phyloP scores from a whole-genome alignment of 2,329 filamentous ascomycete genomes.

The Aspergillus glaucus region DNA sequence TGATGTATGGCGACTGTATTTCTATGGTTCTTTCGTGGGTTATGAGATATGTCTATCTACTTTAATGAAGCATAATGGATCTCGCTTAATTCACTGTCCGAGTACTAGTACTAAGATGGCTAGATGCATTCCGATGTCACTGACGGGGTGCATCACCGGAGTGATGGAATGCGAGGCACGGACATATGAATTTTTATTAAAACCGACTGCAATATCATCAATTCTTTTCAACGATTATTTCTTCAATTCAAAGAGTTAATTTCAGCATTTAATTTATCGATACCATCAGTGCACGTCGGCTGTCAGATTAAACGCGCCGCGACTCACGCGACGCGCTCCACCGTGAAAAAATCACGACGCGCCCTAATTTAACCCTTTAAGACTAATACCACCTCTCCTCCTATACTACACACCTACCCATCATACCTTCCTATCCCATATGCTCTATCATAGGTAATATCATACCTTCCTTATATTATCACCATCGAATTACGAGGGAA shows the following conservation, averaged over 20 bases:
- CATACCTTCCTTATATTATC: slow-evolving; percentile 2
- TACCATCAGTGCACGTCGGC: neutral
- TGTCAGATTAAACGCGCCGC: slow-evolving; percentile 12
- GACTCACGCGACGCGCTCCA: slow-evolving; percentile 8
- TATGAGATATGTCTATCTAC: neutral
- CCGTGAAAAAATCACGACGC: slow-evolving; percentile 2
- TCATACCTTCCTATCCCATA: slow-evolving; percentile 1
- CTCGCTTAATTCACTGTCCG: neutral
- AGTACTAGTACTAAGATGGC: too few relatives aligned
- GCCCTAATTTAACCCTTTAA: neutral
- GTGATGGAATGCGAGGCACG: slow-evolving; percentile 2
- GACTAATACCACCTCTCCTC: neutral
- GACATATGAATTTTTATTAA: neutral
- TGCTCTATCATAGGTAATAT: slow-evolving; percentile 4
- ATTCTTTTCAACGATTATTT: neutral
- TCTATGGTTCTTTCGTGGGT: neutral
- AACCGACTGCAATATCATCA: neutral
- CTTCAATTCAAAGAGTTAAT: neutral
- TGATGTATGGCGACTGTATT: neutral
- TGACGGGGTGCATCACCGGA: neutral
- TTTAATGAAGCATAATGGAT: neutral
- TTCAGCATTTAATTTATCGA: too few relatives aligned
- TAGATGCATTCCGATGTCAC: neutral
- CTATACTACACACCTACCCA: neutral
- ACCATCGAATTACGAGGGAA: neutral